Evolutionary conservation across 2,329 filamentous ascomycete genomes (phyloP).

Genomic region (Pleomassaria siparia): DNA sequence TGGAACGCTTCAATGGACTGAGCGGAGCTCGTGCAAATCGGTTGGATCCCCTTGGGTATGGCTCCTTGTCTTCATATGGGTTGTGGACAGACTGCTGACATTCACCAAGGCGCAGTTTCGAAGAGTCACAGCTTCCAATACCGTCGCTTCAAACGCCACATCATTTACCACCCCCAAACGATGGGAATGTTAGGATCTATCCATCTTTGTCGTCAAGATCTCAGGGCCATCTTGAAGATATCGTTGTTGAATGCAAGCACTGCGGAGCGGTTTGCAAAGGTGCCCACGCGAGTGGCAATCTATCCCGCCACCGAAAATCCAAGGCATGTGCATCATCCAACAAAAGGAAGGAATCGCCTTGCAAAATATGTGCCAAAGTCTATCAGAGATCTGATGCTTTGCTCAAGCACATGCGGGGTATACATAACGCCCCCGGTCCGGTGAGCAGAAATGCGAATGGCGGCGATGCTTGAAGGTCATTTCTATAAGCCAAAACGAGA

Average conservation of each 20-base stretch:
- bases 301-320: conserved; percentile 31
- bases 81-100: no score
- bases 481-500: neutral
- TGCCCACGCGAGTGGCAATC: conserved; percentile 29
- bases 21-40: no score
- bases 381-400: conserved; percentile 31
- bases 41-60: no score
- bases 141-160: neutral
- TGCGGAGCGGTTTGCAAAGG: conserved; percentile 18
- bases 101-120: no score
- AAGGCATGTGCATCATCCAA: conserved; percentile 20
- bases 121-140: no score
- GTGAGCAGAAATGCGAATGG: neutral
- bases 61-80: no score
- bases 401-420: conserved; percentile 6
- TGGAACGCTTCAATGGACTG: neutral
- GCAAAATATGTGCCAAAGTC: conserved; percentile 21
- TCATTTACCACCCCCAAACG: neutral
- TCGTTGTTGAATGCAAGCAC: neutral
- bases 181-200: neutral
- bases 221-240: neutral
- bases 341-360: conserved; percentile 20
- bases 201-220: neutral
- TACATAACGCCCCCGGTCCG: conserved; percentile 1
- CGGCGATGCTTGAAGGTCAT: neutral